These are phyloP conservation scores for Plasmodium coatneyi DNA, from an alignment of 169 alveolate species.

Conservation along the genomic window DNA sequence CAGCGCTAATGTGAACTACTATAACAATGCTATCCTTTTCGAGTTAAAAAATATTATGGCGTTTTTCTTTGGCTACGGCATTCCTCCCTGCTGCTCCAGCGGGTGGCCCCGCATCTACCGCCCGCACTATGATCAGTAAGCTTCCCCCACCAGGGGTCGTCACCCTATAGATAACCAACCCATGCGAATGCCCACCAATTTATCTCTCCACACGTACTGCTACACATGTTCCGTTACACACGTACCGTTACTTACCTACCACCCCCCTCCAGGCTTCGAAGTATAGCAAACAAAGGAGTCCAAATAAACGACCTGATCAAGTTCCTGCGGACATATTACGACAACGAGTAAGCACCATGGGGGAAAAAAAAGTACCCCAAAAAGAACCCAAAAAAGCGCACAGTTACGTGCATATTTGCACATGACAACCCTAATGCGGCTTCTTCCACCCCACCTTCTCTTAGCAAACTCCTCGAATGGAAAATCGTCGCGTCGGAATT, in stretches of 20 bases:
- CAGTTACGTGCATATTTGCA: not conserved
- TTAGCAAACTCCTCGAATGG: constrained; percentile 67
- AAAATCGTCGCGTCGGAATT: constrained; percentile 69
- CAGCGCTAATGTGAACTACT: constrained; percentile 27
- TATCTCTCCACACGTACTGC: not conserved
- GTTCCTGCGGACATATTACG: constrained; percentile 71
- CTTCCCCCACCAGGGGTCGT: not conserved
- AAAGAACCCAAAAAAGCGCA: not conserved
- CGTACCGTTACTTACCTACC: not conserved
- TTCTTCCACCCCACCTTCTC: not conserved
- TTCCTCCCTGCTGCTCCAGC: constrained; percentile 49
- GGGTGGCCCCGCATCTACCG: constrained; percentile 1
- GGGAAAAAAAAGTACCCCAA: not conserved
- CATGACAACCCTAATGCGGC: not conserved
- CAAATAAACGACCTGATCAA: constrained; percentile 45
- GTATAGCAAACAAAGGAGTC: constrained; percentile 40
- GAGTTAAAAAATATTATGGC: constrained; percentile 45
- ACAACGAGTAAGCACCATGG: constrained; percentile 45
- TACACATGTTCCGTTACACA: too few species aligned
- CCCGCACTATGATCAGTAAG: constrained; percentile 55
- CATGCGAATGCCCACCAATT: not conserved
- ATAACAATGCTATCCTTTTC: constrained; percentile 33
- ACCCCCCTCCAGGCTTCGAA: constrained; percentile 1
- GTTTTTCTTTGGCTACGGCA: constrained; percentile 70
- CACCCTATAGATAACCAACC: not conserved